These are phyloP conservation scores for Garcia nutans DNA, from an alignment of 345 rosid genomes.

Conservation along the genomic window DNA sequence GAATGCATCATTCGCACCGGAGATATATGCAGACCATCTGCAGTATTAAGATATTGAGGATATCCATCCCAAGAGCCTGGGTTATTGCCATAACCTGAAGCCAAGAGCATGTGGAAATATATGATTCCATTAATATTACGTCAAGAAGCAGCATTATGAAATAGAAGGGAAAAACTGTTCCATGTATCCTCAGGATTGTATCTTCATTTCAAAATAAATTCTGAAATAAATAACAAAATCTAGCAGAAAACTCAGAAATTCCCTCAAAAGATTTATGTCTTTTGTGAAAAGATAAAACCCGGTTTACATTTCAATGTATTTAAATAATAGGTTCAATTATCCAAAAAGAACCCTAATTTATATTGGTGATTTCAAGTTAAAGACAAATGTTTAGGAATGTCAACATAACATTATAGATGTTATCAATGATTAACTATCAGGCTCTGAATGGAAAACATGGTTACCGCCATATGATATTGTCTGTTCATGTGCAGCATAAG, in stretches of 20 bases:
- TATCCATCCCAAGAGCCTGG: constrained; percentile 48
- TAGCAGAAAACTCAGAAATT: neutral
- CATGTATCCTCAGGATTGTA: neutral
- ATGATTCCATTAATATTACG: neutral
- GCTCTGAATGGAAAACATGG: constrained; percentile 1
- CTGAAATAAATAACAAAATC: neutral
- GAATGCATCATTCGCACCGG: constrained; percentile 40
- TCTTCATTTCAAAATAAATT: neutral
- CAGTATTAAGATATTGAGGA: constrained; percentile 41
- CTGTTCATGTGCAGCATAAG: constrained; percentile 43
- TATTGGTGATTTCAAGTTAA: neutral
- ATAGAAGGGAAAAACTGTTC: neutral
- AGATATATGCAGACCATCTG: constrained; percentile 55
- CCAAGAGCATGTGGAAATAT: neutral
- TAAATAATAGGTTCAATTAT: neutral
- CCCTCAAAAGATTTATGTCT: neutral
- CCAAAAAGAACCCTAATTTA: neutral
- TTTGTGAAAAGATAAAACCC: neutral
- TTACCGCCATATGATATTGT: constrained; percentile 38
- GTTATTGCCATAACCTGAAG: constrained; percentile 46
- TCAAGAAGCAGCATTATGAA: neutral
- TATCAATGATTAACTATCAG: neutral
- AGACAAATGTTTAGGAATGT: neutral
- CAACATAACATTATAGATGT: neutral
- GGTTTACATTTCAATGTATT: neutral